phyloP scores from a whole-genome alignment of 257 asterid species.

The Plantago major region DNA sequence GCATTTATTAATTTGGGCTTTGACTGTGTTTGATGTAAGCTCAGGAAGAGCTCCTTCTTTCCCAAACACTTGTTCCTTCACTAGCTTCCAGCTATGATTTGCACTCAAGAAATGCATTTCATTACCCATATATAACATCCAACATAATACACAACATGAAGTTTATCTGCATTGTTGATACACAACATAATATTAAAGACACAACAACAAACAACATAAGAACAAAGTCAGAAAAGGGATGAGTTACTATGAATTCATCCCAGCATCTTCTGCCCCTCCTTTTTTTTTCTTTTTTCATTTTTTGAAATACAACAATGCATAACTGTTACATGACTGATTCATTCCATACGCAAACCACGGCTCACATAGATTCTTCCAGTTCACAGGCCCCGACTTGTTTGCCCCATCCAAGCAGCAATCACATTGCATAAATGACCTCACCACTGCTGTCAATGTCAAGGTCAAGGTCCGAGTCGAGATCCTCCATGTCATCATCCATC shows the following conservation, averaged over 20 bases:
- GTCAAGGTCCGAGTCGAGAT: constrained; percentile 85
- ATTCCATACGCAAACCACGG: background rate
- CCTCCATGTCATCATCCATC: constrained; percentile 90
- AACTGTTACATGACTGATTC: background rate
- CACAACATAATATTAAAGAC: background rate
- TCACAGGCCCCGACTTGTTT: background rate
- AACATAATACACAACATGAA: constrained; percentile 5
- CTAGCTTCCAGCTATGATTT: too few relatives aligned
- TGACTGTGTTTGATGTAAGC: too few relatives aligned
- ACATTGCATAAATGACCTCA: constrained; percentile 85
- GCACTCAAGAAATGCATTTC: too few relatives aligned
- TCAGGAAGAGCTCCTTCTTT: too few relatives aligned
- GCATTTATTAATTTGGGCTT: too few relatives aligned
- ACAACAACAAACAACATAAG: background rate
- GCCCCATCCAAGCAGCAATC: constrained; percentile 15
- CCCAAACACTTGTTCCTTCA: too few relatives aligned
- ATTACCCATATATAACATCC: too few relatives aligned
- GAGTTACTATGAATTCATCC: too few relatives aligned
- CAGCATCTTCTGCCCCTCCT: too few relatives aligned
- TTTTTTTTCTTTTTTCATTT: background rate
- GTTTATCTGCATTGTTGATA: background rate
- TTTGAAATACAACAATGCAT: background rate
- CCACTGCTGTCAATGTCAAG: constrained; percentile 96
- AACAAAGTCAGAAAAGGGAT: background rate
- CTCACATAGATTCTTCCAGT: background rate